Base-by-base conservation (phyloP, 1,284 basidiomycete genomes). In the Apiotrichum sp. region DNA sequence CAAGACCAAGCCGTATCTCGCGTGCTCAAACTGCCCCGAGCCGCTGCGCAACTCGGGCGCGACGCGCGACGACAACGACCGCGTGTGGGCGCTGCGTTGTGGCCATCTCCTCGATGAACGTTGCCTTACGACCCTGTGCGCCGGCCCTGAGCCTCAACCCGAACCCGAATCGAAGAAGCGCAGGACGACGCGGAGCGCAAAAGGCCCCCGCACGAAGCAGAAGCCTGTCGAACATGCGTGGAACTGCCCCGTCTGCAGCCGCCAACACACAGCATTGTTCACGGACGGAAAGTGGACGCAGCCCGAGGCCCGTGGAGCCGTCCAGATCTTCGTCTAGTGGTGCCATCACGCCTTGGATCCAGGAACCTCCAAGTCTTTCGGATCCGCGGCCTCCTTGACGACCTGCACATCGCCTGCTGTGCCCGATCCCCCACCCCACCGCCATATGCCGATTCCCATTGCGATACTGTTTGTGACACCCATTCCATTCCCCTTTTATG, bases 31-130 rank as follows among this genome's bases (percentile, higher is more conserved):
- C n/a, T 77, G 75, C 44, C 47, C 61, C 13, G 62, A 63, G 1
- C 66, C 69, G 3, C 62, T 78, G 14, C 62, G 68, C 39, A 48
- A 72, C 0, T 70, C 69, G 2, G 53, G 65, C 36, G 70, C 65
- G 0, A 66, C 70, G 36, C 58, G 62, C 14, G 58, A 62, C 5
- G 56, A 63, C 2, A 65, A 61, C 6, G 74, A 75, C 55, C 52
- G 67, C 32, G 65, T 77, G 6, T 75, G 68, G 66, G 65, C 65
- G 0, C 61, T 77, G 8, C 64, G 69, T 38, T 77, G 76, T 47
- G 76, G 76, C 1, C 75, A 78, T 55, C 45, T 77, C 22, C 53
- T 78, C 29, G 73, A 77, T 61, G 67, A 74, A 55, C 63, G 57
- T 45, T 78, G 76, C 61, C 59, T 73, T 10, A 46, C 66, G 35